These are phyloP conservation scores for Populus pruinosa DNA, from an alignment of 345 rosid species.

Conservation along the genomic window DNA sequence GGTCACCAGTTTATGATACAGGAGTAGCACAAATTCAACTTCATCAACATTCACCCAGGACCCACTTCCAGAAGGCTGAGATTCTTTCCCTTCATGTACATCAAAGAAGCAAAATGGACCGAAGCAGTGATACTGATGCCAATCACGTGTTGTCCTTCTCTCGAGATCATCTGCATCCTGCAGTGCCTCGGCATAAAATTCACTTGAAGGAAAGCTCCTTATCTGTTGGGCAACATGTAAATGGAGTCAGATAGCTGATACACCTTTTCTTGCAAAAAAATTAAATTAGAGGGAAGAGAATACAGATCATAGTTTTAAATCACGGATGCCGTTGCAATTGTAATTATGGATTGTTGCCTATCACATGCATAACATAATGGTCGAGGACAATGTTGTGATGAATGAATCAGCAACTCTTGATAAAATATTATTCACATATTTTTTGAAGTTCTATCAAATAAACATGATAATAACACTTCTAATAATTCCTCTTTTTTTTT, in stretches of 20 bases:
- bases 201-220: slow-evolving; percentile 83
- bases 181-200: slow-evolving; percentile 70
- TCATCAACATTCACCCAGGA: slow-evolving; percentile 77
- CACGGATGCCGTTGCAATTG: no score
- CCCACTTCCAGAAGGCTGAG: slow-evolving; percentile 81
- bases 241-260: slow-evolving; percentile 1
- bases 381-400: no score
- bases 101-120: slow-evolving; percentile 96
- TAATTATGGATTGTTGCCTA: no score
- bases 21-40: slow-evolving; percentile 72
- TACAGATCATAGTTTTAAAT: background rate
- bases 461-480: no score
- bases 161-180: slow-evolving; percentile 76
- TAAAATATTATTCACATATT: no score
- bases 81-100: slow-evolving; percentile 76
- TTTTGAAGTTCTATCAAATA: no score
- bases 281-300: background rate
- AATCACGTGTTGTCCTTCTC: slow-evolving; percentile 62
- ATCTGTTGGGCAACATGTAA: slow-evolving; percentile 42
- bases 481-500: no score
- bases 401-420: no score
- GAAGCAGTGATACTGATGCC: slow-evolving; percentile 80
- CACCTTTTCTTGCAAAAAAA: background rate
- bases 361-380: no score
- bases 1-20: slow-evolving; percentile 76